Evolutionary conservation across 768 basidiomycete genomes (phyloP).

Genomic region (Gautieria morchelliformis): DNA sequence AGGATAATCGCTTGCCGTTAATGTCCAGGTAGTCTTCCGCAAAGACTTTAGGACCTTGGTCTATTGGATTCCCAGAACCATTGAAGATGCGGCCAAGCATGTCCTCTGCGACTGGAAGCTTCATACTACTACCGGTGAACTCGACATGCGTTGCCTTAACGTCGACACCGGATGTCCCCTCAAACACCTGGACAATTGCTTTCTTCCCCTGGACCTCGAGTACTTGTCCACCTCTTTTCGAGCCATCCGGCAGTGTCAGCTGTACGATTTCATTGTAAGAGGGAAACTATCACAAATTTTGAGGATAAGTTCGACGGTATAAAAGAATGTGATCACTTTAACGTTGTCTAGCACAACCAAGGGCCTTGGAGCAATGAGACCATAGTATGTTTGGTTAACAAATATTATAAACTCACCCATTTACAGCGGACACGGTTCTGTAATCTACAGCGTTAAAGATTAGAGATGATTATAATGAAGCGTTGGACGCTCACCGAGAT

Average conservation of each 20-base stretch:
- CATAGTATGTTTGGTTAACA: not conserved
- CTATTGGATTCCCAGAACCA: conserved; percentile 95
- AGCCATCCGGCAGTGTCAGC: conserved; percentile 89
- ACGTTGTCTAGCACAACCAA: conserved; percentile 97
- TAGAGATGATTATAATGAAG: conserved; percentile 12
- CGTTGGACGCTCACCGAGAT: conserved; percentile 53
- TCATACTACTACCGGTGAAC: conserved; percentile 98
- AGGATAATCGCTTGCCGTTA: conserved; percentile 56
- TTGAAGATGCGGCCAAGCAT: conserved; percentile 99
- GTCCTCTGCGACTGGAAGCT: conserved; percentile 96
- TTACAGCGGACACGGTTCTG: conserved; percentile 96
- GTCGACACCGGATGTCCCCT: conserved; percentile 95
- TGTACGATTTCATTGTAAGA: conserved; percentile 98
- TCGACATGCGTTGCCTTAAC: conserved; percentile 97
- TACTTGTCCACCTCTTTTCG: conserved; percentile 93
- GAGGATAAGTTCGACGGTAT: not conserved
- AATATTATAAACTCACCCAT: conserved; percentile 54
- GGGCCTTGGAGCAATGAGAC: conserved; percentile 41
- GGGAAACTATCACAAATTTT: conserved; percentile 54
- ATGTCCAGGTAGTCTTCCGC: conserved; percentile 99
- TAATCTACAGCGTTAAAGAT: conserved; percentile 52
- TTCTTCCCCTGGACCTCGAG: conserved; percentile 98
- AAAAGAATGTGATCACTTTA: conserved; percentile 45
- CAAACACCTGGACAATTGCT: conserved; percentile 98
- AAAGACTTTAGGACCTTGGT: conserved; percentile 97